Evolutionary conservation across 2,329 filamentous ascomycete genomes (phyloP), one percentile per base, ranked within the genome.

Genomic region (Aspergillus chevalieri): DNA sequence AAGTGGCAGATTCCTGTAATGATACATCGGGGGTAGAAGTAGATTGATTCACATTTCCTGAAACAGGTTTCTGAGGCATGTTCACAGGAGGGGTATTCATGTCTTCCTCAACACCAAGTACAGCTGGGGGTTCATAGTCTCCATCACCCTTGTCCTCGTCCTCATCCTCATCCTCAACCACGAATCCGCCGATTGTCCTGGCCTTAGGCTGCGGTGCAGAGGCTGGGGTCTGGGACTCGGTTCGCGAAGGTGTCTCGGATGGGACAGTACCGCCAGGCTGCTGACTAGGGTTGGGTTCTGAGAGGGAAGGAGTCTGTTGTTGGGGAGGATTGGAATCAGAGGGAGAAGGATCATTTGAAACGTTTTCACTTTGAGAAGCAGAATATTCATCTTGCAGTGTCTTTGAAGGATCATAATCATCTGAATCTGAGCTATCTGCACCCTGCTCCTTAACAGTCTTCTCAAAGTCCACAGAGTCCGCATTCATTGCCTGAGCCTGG

Each of bases 151-250:
- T 58, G 46, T 79, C 70, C 54, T 68, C 66, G 54, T 67, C 58
- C 47, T 80, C 79, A 65, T 81, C 79, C 69, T 81, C 78, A 65
- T 81, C 80, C 69, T 83, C 81, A 65, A 80, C 76, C 68, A 82
- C 77, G 74, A 83, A 83, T 58, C 80, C 81, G 65, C 79, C 80
- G 62, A 78, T 77, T 53, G 75, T 80, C 61, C 74, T 77, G 61
- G 76, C 70, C 63, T 76, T 74, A 57, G 63, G 60, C 47, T 66
- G 65, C 55, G 61, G 57, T 47, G 58, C 54, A 50, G 67, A 60
- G 51, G 65, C 60, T 36, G 66, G 64, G 47, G 57, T 56, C 57
- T 62, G 62, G 53, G 68, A 65, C 55, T 70, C 64, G 58, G 61
- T 55, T 56, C 53, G 64, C 49, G 67, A 64, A 50, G 66, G 59